phyloP scores from a whole-genome alignment of 768 basidiomycete species.

The Suillus brevipes region DNA sequence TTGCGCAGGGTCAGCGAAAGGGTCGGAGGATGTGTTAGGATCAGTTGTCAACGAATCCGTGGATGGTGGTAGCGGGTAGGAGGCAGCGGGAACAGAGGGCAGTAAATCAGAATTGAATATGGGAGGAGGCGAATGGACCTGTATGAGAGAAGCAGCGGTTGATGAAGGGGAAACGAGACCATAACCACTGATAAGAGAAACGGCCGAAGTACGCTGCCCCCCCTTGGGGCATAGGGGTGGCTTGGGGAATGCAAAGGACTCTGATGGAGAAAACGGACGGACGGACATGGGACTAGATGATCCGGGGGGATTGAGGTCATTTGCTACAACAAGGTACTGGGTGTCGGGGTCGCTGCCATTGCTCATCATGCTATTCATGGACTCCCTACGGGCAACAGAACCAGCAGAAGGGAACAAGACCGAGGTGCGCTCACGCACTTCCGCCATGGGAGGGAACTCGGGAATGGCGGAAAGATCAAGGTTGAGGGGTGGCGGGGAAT shows the following conservation, averaged over 20 bases:
- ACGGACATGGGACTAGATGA: constrained; percentile 57
- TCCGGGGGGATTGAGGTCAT: constrained; percentile 27
- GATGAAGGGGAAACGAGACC: constrained; percentile 11
- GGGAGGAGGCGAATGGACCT: constrained; percentile 18
- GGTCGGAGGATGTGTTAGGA: constrained; percentile 19
- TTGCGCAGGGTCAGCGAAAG: constrained; percentile 36
- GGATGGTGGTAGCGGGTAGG: constrained; percentile 13
- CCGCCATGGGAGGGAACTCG: constrained; percentile 54
- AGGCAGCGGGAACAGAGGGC: constrained; percentile 17
- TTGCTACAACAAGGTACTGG: constrained; percentile 42
- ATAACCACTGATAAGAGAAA: not conserved
- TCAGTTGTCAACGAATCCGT: not conserved
- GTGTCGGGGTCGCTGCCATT: constrained; percentile 35
- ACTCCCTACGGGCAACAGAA: constrained; percentile 33
- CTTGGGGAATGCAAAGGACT: constrained; percentile 68
- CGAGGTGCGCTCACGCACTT: constrained; percentile 43
- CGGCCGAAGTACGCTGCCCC: constrained; percentile 2
- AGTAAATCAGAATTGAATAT: constrained; percentile 16
- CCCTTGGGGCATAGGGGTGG: constrained; percentile 41
- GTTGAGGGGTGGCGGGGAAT: constrained; percentile 22
- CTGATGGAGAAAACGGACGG: constrained; percentile 65
- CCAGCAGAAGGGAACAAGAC: constrained; percentile 25
- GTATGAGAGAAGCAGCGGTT: constrained; percentile 21
- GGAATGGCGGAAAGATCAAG: constrained; percentile 26
- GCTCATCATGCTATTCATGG: constrained; percentile 42